Conservation (phyloP, 805 yeast species). For the Spathaspora sp. region DNA sequence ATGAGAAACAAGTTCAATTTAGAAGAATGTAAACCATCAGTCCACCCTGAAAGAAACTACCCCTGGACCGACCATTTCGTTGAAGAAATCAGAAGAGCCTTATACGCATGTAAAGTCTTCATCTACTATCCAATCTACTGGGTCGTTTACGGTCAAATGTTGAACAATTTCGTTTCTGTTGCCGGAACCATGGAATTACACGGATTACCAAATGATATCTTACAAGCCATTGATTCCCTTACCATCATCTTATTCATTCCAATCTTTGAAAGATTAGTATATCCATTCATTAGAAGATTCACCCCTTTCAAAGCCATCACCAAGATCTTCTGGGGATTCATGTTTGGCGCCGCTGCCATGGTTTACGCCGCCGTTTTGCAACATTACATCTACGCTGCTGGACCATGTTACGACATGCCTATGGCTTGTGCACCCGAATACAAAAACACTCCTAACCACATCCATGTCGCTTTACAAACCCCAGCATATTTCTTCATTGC, state of each 20-base stretch:
- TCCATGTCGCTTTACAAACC: constrained; percentile 69
- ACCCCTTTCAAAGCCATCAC: constrained; percentile 67
- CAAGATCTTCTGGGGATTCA: constrained; percentile 67
- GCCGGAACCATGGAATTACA: constrained; percentile 73
- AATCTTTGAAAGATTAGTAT: constrained; percentile 56
- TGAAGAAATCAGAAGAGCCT: constrained; percentile 64
- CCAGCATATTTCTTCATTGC: constrained; percentile 74
- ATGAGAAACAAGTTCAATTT: constrained; percentile 46
- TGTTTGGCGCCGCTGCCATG: constrained; percentile 64
- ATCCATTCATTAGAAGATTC: constrained; percentile 39
- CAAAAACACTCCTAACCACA: constrained; percentile 44
- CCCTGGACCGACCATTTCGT: constrained; percentile 70
- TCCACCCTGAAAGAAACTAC: constrained; percentile 43
- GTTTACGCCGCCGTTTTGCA: constrained; percentile 75
- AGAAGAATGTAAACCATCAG: constrained; percentile 56
- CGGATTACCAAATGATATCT: constrained; percentile 76
- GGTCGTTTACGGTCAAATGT: constrained; percentile 70
- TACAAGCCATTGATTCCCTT: constrained; percentile 72
- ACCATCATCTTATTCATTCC: constrained; percentile 79
- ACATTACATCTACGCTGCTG: constrained; percentile 61
- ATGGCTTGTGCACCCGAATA: constrained; percentile 44
- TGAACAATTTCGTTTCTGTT: constrained; percentile 68
- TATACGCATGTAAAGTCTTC: constrained; percentile 72
- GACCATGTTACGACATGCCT: constrained; percentile 71
- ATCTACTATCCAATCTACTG: constrained; percentile 69